Conservation (phyloP, 345 rosid genomes). For the Cardamine chenopodiifolia region DNA sequence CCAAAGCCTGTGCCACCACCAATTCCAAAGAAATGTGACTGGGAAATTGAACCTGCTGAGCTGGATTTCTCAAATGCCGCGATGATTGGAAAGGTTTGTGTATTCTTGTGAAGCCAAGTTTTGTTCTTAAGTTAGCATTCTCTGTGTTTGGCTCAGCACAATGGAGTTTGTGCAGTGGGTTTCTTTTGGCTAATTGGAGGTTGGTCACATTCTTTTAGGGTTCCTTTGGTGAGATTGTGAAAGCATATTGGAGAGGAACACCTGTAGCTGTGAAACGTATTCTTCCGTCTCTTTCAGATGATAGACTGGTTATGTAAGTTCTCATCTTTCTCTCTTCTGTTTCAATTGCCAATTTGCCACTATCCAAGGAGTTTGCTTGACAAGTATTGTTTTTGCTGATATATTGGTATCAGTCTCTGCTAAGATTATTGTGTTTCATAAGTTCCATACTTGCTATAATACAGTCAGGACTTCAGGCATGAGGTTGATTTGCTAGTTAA, state of each 20-base stretch:
- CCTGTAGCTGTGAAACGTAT: conserved; percentile 97
- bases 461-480: conserved; percentile 99
- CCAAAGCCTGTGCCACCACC: conserved; percentile 97
- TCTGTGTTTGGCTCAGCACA: background rate
- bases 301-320: conserved; percentile 95
- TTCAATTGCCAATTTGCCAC: background rate
- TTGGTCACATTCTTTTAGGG: conserved; percentile 56
- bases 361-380: too few relatives aligned
- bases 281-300: conserved; percentile 97
- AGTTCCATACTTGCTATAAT: conserved; percentile 20
- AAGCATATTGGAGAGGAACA: conserved; percentile 97
- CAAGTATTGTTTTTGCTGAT: background rate
- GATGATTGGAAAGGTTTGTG: conserved; percentile 83
- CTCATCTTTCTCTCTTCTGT: background rate
- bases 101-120: conserved; percentile 15
- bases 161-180: conserved; percentile 10
- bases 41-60: conserved; percentile 98
- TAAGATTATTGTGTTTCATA: conserved; percentile 9
- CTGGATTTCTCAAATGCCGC: conserved; percentile 80
- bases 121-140: background rate
- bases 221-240: conserved; percentile 96
- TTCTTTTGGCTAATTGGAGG: conserved; percentile 35
- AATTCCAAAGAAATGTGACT: conserved; percentile 93
- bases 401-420: background rate
- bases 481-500: conserved; percentile 96